These are phyloP conservation scores for Heliamphora exappendiculata DNA, from an alignment of 148 eudicot genomes.

Conservation along the genomic window DNA sequence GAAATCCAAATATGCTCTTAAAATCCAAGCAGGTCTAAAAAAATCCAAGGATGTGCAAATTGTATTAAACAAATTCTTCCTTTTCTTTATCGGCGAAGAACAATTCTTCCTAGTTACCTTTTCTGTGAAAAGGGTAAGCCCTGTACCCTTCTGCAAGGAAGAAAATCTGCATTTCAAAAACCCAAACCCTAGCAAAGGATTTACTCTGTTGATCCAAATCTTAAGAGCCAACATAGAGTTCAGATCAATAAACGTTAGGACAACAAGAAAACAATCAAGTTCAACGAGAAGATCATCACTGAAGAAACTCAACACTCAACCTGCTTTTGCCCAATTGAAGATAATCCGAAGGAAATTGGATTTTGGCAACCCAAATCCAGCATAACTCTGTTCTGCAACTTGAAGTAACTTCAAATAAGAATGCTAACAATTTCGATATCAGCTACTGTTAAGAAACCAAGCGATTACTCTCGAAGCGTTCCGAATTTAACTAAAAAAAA, in stretches of 20 bases:
- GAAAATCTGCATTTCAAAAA: slow-evolving; percentile 8
- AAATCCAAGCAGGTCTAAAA: neutral
- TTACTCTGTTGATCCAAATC: slow-evolving; percentile 2
- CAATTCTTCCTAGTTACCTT: slow-evolving; percentile 2
- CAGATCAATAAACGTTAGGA: neutral
- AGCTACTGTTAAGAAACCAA: neutral
- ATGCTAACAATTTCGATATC: neutral
- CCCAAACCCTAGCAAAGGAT: neutral
- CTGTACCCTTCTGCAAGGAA: slow-evolving; percentile 6
- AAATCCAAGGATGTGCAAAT: neutral
- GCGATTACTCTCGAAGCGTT: neutral
- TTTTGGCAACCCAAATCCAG: slow-evolving; percentile 2
- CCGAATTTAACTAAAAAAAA: too few species aligned
- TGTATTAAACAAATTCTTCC: neutral
- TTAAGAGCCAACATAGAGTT: neutral
- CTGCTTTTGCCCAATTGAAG: slow-evolving; percentile 9
- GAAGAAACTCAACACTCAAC: slow-evolving; percentile 4
- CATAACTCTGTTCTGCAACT: neutral
- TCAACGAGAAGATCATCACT: neutral
- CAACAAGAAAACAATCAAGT: neutral
- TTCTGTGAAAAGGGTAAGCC: neutral
- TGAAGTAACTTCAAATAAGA: neutral
- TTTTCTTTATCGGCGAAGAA: too few species aligned
- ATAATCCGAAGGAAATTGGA: neutral
- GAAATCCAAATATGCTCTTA: too few species aligned